Evolutionary conservation across 768 basidiomycete species (phyloP).

Genomic region (Pleurotus eryngii): DNA sequence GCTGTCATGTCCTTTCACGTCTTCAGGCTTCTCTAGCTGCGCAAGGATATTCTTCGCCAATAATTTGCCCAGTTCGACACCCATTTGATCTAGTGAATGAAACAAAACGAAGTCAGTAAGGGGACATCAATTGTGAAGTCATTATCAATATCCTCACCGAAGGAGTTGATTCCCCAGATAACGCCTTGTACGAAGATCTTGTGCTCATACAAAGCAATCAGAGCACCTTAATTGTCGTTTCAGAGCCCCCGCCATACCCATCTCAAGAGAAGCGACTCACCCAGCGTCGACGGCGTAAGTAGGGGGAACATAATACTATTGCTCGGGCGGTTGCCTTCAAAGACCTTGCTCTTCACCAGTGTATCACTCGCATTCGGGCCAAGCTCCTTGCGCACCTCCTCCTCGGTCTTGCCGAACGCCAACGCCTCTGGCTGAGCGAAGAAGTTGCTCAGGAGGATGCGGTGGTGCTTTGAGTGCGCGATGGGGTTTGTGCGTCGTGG

Average conservation of each 20-base stretch:
- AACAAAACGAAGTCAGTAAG: not conserved
- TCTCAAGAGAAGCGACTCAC: conserved; percentile 30
- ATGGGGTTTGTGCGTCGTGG: conserved; percentile 93
- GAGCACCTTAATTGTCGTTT: conserved; percentile 41
- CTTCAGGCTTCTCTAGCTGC: conserved; percentile 75
- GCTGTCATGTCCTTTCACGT: conserved; percentile 86
- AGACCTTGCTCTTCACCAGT: conserved; percentile 94
- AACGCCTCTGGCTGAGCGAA: conserved; percentile 98
- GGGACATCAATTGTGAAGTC: not conserved
- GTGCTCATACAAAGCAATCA: conserved; percentile 94
- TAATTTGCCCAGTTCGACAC: conserved; percentile 96
- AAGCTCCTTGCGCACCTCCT: conserved; percentile 71
- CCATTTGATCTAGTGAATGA: conserved; percentile 83
- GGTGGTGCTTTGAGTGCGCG: conserved; percentile 84
- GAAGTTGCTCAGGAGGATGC: conserved; percentile 96
- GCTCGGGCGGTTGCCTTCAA: conserved; percentile 95
- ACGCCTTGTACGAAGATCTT: conserved; percentile 99
- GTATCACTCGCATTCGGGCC: conserved; percentile 69
- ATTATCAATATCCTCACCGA: conserved; percentile 52
- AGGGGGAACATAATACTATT: conserved; percentile 95
- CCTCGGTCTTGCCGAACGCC: conserved; percentile 96
- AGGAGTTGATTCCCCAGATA: conserved; percentile 98
- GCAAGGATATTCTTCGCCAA: conserved; percentile 94
- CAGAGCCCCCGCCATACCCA: not conserved
- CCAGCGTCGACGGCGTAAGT: conserved; percentile 86